A percentile compares a stretch with the other conserved stretches of the same genome.
These are phyloP conservation scores for Helianthus tuberosus DNA, from an alignment of 129 eudicot genomes.

Conservation along the genomic window DNA sequence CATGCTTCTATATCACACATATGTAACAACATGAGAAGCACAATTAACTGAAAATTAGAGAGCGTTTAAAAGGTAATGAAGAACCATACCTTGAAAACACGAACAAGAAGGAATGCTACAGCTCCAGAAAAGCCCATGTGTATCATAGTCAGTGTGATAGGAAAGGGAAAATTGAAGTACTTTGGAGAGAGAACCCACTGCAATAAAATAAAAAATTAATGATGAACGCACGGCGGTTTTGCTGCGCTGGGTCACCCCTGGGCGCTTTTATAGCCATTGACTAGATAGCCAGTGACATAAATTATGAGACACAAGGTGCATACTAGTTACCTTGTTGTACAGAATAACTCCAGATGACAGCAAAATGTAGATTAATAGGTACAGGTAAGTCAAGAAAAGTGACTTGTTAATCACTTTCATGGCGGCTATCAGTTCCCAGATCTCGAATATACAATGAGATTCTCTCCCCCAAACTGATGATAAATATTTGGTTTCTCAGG, in stretches of 20 bases:
- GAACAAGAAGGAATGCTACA: conserved; percentile 85
- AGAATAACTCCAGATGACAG: conserved; percentile 77
- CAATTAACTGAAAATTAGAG: not conserved
- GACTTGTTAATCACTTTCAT: conserved; percentile 62
- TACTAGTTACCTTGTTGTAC: conserved; percentile 63
- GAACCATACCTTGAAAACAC: conserved; percentile 84
- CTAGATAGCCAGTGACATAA: conserved; percentile 6
- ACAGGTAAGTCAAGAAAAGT: conserved; percentile 65
- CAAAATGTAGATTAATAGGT: conserved; percentile 63
- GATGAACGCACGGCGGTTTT: no score
- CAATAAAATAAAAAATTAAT: conserved; percentile 21
- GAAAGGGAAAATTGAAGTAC: conserved; percentile 91
- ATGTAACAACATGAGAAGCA: conserved; percentile 6
- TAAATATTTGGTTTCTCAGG: conserved; percentile 21
- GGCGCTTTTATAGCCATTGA: no score
- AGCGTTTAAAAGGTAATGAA: not conserved
- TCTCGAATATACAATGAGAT: conserved; percentile 21
- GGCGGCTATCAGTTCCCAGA: conserved; percentile 30
- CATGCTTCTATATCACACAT: not conserved
- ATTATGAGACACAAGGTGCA: conserved; percentile 13
- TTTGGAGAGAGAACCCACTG: conserved; percentile 99
- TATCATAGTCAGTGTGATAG: conserved; percentile 97
- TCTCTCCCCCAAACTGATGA: conserved; percentile 29
- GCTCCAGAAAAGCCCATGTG: conserved; percentile 98
- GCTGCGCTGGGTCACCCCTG: no score